Evolutionary conservation across 352 stramenopile genomes (phyloP), one percentile per base, ranked within the genome.

Genomic region (Peronospora belbahrii): DNA sequence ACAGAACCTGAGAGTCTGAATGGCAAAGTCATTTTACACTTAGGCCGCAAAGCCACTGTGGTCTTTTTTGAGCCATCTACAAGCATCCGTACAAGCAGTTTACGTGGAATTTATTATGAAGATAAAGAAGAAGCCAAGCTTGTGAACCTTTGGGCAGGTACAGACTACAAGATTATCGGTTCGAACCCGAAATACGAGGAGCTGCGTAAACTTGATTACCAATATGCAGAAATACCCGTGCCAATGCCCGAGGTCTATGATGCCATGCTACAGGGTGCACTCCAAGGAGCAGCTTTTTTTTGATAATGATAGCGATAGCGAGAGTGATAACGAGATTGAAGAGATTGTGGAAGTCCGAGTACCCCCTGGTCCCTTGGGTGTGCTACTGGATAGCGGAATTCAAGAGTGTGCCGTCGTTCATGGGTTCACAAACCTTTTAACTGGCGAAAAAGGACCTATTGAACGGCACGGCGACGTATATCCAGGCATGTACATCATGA

Each of bases 401-500:
- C 72, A 83, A 36, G 68, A 87, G 39, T 91, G 74, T 43, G 76
- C 79, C 0, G 76, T 91, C 41, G 76, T 91, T 14, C 76, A 87
- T 40, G 79, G 79, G n/a, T 91, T 91, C 48, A 83, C 70, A 2
- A 80, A 74, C 42, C 37, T 91, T 23, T 52, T 72, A 6, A 70
- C 52, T 13, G 79, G 79, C 18, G 66, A 60, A 10, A 74, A 81
- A 36, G 79, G 79, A 0, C 71, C 76, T 0, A 86, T 91, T 40
- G 71, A 91, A 39, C 42, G 39, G 2, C 63, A 78, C 35, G 79
- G 79, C 17, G 58, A 76, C 32, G 79, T 91, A 33, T 62, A 80
- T 6, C 67, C 74, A 9, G 79, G 79, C 48, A 88, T 88, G 76
- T 88, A 87, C 59, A 88, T 91, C 47, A 85, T 91, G 56, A 80